Percentiles rank a stretch among this genome's conserved stretches.
Conservation (phyloP, 805 yeast species). For the Candida suzukii region DNA sequence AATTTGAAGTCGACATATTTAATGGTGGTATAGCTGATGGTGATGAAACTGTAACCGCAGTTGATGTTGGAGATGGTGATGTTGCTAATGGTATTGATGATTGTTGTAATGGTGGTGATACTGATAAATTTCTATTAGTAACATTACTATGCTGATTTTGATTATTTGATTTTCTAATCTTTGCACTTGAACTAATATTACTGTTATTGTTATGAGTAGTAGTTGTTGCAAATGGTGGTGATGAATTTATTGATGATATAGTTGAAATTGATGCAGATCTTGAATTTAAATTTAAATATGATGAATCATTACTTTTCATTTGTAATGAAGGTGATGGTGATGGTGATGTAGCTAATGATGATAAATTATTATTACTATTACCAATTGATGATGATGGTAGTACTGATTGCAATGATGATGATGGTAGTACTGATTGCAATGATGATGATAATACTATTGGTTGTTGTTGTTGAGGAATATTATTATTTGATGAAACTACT, state of each 20-base stretch:
- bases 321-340: background rate
- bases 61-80: conserved; percentile 1
- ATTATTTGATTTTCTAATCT: background rate
- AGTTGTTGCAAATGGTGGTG: background rate
- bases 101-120: background rate
- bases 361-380: no score
- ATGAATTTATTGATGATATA: conserved; percentile 1
- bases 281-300: background rate
- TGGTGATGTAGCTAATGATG: background rate
- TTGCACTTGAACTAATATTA: background rate
- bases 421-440: no score
- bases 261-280: background rate
- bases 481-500: no score
- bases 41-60: background rate
- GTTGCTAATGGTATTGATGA: background rate
- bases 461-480: no score
- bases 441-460: no score
- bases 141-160: no score
- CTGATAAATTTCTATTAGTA: background rate
- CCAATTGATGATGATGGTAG: background rate
- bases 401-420: background rate
- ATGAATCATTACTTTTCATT: background rate
- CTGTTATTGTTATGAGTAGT: background rate
- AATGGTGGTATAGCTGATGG: background rate
- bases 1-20: background rate